Percentiles rank a stretch among this genome's conserved stretches.
Evolutionary conservation across 139 green algal species (phyloP).

Genomic region (Limnomonas spitsbergensis): DNA sequence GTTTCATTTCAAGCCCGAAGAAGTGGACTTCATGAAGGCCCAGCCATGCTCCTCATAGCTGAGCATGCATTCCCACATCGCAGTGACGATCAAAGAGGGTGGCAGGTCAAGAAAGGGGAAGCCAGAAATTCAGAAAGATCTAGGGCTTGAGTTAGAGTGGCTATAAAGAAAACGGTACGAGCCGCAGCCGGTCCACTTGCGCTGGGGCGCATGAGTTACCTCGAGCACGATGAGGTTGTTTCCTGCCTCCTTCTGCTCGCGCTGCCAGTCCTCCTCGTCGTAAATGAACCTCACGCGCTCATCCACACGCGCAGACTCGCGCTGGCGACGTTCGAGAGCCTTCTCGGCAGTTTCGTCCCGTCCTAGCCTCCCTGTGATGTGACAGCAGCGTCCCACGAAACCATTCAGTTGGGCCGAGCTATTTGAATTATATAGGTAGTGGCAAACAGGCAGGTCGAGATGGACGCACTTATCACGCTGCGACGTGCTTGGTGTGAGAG

Average conservation of each 20-base stretch:
- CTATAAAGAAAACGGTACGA: not conserved
- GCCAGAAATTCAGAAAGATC: not conserved
- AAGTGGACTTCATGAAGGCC: too few relatives aligned
- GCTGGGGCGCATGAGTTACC: slow-evolving; percentile 10
- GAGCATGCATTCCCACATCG: too few relatives aligned
- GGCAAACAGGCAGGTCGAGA: too few relatives aligned
- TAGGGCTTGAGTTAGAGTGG: not conserved
- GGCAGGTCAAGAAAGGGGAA: not conserved
- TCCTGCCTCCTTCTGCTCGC: slow-evolving; percentile 40
- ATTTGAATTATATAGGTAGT: too few relatives aligned
- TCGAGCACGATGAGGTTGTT: slow-evolving; percentile 74
- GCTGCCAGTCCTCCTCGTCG: slow-evolving; percentile 41
- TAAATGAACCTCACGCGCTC: slow-evolving; percentile 57
- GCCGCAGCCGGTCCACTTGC: too few relatives aligned
- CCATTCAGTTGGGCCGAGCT: too few relatives aligned
- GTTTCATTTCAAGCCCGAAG: too few relatives aligned
- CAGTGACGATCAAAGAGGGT: not conserved
- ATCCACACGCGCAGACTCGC: slow-evolving; percentile 60
- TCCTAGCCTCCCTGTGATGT: not conserved
- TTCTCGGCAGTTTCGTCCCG: slow-evolving; percentile 57
- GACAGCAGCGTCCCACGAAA: too few relatives aligned
- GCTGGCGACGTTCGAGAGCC: slow-evolving; percentile 46
- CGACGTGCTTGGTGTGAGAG: too few relatives aligned
- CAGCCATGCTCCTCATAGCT: too few relatives aligned
- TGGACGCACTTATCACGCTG: too few relatives aligned